Evolutionary conservation across 164 flowering plant species (phyloP), one percentile per base, ranked within the genome.

Genomic region (Taxillus chinensis): DNA sequence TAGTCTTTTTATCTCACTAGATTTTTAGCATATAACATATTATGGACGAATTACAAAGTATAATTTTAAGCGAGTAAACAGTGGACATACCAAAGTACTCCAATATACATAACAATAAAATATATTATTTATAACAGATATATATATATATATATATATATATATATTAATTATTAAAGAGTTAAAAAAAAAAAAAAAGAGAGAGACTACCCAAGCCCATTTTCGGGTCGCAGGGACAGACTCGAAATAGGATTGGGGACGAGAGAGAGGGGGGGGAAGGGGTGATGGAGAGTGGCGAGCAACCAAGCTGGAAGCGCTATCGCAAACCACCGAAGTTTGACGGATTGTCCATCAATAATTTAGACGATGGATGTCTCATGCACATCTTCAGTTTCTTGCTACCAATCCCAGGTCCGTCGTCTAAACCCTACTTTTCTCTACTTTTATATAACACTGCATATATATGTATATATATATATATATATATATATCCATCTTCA

Each of bases 321-420:
- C 41, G 59, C 63, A 55, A 55, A 45, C 55, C 46, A 14, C 50
- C 66, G 1, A 38, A 13, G 5, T 27, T 9, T 67, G 0, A 14
- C 73, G 8, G 41, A 67, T 10, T 49, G 71, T 69, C 68, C 5
- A 75, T 87, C 2, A 80, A 75, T 71, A 73, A 53, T 64, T 82
- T 91, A 2, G 98, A 91, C 55, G 98, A 91, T 67, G 98, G 98
- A 41, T 86, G 92, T 69, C 85, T 92, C 12, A 92, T 92, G 98
- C 96, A 85, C 67, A 84, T 91, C 70, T 80, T 89, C 75, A 87
- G 95, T 77, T 86, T 89, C 73, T 77, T 91, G 39, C 70, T 85
- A 38, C 96, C 96, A 0, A 80, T 85, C 55, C 96, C 98, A 74
- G 96, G 96, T 86, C 67, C 51, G 27, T 27, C 27, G 27, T 27